Evolutionary conservation across 2,329 filamentous ascomycete species (phyloP), one percentile per base, ranked within the genome.

Genomic region (Aspergillus chevalieri): DNA sequence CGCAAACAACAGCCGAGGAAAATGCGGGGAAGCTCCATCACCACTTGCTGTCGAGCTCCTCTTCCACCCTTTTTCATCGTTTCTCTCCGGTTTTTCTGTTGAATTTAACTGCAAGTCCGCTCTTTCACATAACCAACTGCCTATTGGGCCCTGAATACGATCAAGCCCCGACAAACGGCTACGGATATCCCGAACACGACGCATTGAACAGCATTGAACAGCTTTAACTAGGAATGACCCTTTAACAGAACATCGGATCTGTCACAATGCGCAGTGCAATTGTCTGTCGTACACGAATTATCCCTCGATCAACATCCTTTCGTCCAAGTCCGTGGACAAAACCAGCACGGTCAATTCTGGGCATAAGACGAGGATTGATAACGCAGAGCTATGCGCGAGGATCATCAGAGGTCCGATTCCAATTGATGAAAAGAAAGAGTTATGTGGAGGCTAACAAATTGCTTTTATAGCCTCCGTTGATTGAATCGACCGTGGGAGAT

Each of bases 401-500:
- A 6, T 61, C 66, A 22, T 57, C 53, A 24, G 57, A 62, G 57
- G 65, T 68, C 46, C 50, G 58, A 5, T 21, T 6, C 12, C 5
- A 30, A 17, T 28, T 44, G 44, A 17, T 38, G 7, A 1, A n/a
- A 34, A 22, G 7, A 3, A 14, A 28, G 12, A 21, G 21, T 14
- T 38, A 38, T 43, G 22, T 12, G 5, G 6, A 22, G 9, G 14
- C 19, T 42, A 12, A 42, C 14, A 24, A 22, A 19, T 4, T 22
- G 21, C n/a, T 4, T 24, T 2, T 24, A n/a, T 39, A 75, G 67
- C 73, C 74, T 17, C 72, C 74, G 5, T 65, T 77, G 34, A 61
- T 76, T 34, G 72, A 76, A 49, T 68, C 72, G 44, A 77, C 74
- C 1, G 62, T 77, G 39, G 70, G 72, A 12, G 69, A 73, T 12